A percentile compares a stretch with the other conserved stretches of the same genome.
Evolutionary conservation across 805 yeast genomes (phyloP).

Genomic region (Ogataea saltuana): DNA sequence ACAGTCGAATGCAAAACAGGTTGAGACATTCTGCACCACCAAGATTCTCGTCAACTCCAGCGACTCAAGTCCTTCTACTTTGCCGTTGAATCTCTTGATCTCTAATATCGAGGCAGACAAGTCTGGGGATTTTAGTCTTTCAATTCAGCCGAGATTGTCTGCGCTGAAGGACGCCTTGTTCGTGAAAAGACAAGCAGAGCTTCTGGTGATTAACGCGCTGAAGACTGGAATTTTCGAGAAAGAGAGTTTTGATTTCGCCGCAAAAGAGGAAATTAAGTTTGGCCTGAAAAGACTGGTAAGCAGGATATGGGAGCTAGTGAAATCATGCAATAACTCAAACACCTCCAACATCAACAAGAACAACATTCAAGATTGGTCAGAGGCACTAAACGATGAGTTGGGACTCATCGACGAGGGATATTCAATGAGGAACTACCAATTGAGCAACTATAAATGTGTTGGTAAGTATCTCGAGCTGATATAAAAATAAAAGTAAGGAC

Average conservation of each 20-base stretch:
- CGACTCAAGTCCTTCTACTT: slow-evolving; percentile 11
- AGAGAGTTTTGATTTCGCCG: slow-evolving; percentile 10
- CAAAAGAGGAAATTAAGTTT: slow-evolving; percentile 25
- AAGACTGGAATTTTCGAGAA: slow-evolving; percentile 18
- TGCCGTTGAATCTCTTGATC: slow-evolving; percentile 26
- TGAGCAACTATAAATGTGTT: slow-evolving; percentile 25
- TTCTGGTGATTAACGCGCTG: slow-evolving; percentile 30
- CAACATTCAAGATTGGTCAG: slow-evolving; percentile 28
- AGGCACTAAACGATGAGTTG: slow-evolving; percentile 17
- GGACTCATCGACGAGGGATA: slow-evolving; percentile 31
- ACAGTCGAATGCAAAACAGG: slow-evolving; percentile 3
- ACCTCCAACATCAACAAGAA: slow-evolving; percentile 21
- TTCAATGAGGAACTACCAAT: slow-evolving; percentile 31
- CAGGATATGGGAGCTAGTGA: slow-evolving; percentile 30
- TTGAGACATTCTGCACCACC: slow-evolving; percentile 12
- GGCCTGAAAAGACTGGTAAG: slow-evolving; percentile 18
- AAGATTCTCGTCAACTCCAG: slow-evolving; percentile 9
- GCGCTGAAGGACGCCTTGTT: slow-evolving; percentile 37
- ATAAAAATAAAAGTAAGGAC: slow-evolving; percentile 6
- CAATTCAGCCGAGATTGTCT: slow-evolving; percentile 34
- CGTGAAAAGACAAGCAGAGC: slow-evolving; percentile 40
- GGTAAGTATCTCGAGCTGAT: slow-evolving; percentile 19
- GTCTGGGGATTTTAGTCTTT: slow-evolving; percentile 21
- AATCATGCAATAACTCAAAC: slow-evolving; percentile 26
- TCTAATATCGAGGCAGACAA: slow-evolving; percentile 20